phyloP scores from a whole-genome alignment of 2,329 filamentous ascomycete genomes.

The Epichloe brachyelytri region DNA sequence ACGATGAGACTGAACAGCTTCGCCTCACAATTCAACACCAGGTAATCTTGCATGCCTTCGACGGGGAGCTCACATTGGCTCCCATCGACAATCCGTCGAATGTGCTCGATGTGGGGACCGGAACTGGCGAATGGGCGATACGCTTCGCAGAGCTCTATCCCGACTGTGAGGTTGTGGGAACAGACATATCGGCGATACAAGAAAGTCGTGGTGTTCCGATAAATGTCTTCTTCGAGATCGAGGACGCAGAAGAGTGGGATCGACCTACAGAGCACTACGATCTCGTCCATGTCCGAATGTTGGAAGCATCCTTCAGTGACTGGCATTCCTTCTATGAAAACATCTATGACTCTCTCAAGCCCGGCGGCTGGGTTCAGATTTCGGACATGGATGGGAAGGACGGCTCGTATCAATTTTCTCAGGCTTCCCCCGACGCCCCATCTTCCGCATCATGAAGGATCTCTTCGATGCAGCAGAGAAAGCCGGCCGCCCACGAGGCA shows the following conservation, averaged over 20 bases:
- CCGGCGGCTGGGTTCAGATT: constrained; percentile 45
- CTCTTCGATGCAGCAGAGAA: constrained; percentile 29
- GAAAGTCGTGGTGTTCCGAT: constrained; percentile 43
- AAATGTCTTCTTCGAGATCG: constrained; percentile 47
- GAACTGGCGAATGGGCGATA: constrained; percentile 39
- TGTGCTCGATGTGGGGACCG: constrained; percentile 46
- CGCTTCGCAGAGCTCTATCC: constrained; percentile 41
- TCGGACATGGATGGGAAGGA: constrained; percentile 39
- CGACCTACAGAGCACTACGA: constrained; percentile 38
- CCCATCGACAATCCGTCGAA: constrained; percentile 25
- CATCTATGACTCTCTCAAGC: constrained; percentile 38
- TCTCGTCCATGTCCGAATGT: constrained; percentile 41
- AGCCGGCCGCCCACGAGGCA: constrained; percentile 32
- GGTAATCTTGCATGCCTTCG: constrained; percentile 42
- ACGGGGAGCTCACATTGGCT: constrained; percentile 31
- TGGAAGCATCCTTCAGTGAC: constrained; percentile 43
- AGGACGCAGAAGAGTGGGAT: constrained; percentile 49
- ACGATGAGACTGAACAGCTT: constrained; percentile 52
- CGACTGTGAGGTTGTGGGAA: constrained; percentile 43
- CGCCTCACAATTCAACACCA: constrained; percentile 50
- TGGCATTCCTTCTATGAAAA: constrained; percentile 43
- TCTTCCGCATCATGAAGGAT: constrained; percentile 28
- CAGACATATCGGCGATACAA: constrained; percentile 43
- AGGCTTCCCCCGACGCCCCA: constrained; percentile 32
- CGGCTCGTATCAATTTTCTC: constrained; percentile 18